Evolutionary conservation across 2,329 filamentous ascomycete species (phyloP).

Genomic region (Drechmeria coniospora): DNA sequence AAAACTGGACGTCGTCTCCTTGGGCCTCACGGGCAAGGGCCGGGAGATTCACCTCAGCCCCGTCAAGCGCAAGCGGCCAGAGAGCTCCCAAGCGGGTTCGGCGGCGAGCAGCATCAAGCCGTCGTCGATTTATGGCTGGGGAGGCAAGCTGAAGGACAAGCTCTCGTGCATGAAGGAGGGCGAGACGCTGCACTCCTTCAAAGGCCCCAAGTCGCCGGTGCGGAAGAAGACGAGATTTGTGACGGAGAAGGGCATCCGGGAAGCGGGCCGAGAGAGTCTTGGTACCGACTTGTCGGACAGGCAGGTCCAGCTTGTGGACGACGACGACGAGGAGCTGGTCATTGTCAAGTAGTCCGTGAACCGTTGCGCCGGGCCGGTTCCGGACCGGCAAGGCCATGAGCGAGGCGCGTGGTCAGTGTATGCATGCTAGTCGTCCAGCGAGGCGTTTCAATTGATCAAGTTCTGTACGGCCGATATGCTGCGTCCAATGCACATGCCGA

Average conservation of each 20-base stretch:
- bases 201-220: constrained; percentile 24
- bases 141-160: constrained; percentile 37
- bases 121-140: constrained; percentile 36
- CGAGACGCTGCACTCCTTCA: constrained; percentile 27
- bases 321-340: neutral
- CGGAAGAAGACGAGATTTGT: constrained; percentile 68
- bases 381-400: too few species aligned
- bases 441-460: too few species aligned
- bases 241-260: constrained; percentile 60
- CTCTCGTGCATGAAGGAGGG: constrained; percentile 47
- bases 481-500: too few species aligned
- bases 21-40: constrained; percentile 18
- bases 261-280: constrained; percentile 61
- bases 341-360: too few species aligned
- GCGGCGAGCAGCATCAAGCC: constrained; percentile 10
- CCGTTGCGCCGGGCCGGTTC: too few species aligned
- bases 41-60: constrained; percentile 40
- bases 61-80: constrained; percentile 44
- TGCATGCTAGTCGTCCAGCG: too few species aligned
- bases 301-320: too few species aligned
- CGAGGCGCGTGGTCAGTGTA: too few species aligned
- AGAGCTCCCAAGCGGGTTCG: constrained; percentile 25
- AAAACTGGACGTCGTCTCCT: constrained; percentile 25
- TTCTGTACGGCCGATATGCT: too few species aligned
- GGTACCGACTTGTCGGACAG: constrained; percentile 30